These are phyloP conservation scores for Senecio squalidus DNA, from an alignment of 140 eudicot species.

Conservation along the genomic window DNA sequence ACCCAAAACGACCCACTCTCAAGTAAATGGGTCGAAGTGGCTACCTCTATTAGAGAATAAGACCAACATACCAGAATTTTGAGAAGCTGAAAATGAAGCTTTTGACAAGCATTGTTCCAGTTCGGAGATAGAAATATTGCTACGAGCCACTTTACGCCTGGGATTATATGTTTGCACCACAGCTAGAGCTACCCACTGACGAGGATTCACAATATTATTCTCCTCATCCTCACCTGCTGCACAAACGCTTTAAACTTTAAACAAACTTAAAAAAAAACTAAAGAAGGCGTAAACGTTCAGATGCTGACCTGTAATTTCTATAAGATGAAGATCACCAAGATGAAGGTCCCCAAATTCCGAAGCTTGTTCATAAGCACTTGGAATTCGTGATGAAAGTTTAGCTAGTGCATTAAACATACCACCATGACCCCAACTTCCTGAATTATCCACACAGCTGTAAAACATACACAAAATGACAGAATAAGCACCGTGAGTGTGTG, in stretches of 20 bases:
- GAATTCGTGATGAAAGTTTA: conserved; percentile 53
- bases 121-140: conserved; percentile 64
- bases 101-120: conserved; percentile 75
- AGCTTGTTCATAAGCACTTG: conserved; percentile 75
- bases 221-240: conserved; percentile 39
- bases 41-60: too few relatives aligned
- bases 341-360: conserved; percentile 88
- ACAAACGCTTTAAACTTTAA: not conserved
- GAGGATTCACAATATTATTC: conserved; percentile 21
- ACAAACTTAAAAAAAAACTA: not conserved
- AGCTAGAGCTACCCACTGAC: conserved; percentile 80
- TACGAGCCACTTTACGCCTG: conserved; percentile 88
- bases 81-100: conserved; percentile 78
- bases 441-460: conserved; percentile 89
- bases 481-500: too few relatives aligned
- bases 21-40: not conserved
- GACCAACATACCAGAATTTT: conserved; percentile 69
- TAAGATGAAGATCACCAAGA: conserved; percentile 91
- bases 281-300: not conserved
- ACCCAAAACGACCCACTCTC: not conserved
- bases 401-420: conserved; percentile 89
- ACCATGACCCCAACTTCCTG: conserved; percentile 95
- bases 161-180: conserved; percentile 89
- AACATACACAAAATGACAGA: conserved; percentile 6
- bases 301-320: conserved; percentile 60